Conservation (phyloP, 805 yeast genomes). For the Candida nemodendra region DNA sequence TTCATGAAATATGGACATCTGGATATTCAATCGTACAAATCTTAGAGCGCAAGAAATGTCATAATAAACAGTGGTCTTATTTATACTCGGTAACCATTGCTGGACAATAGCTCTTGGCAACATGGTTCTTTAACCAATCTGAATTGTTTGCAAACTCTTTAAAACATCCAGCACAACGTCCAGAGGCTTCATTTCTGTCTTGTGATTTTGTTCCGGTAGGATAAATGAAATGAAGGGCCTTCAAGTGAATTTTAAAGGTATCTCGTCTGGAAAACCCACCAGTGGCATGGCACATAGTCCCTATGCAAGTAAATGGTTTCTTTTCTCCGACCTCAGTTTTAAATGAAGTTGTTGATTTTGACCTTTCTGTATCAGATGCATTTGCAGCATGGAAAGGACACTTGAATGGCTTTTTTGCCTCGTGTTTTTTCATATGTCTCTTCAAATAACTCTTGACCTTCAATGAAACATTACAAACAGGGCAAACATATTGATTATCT, state of each 20-base stretch:
- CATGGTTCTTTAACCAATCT: slow-evolving; percentile 52
- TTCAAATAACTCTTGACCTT: slow-evolving; percentile 54
- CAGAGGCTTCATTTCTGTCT: slow-evolving; percentile 42
- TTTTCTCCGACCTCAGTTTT: slow-evolving; percentile 1
- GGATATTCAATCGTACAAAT: background rate
- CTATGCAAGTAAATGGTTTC: slow-evolving; percentile 10
- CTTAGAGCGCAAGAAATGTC: too few relatives aligned
- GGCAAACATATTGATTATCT: slow-evolving; percentile 38
- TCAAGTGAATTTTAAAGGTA: slow-evolving; percentile 57
- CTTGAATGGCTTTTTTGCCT: slow-evolving; percentile 46
- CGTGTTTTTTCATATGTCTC: slow-evolving; percentile 54
- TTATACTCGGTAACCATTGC: slow-evolving; percentile 27
- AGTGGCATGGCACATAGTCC: slow-evolving; percentile 50
- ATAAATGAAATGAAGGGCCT: slow-evolving; percentile 54
- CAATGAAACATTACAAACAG: slow-evolving; percentile 47
- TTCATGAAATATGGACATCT: too few relatives aligned
- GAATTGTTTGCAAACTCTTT: slow-evolving; percentile 46
- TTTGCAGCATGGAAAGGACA: slow-evolving; percentile 48
- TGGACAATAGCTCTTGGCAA: slow-evolving; percentile 48
- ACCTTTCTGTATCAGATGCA: slow-evolving; percentile 1
- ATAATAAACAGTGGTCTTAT: too few relatives aligned
- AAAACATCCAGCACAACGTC: slow-evolving; percentile 56
- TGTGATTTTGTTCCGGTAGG: slow-evolving; percentile 54
- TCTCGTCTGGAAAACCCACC: slow-evolving; percentile 62
- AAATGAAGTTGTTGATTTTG: slow-evolving; percentile 9